Evolutionary conservation across 352 stramenopile species (phyloP), one percentile per base, ranked within the genome.

Genomic region (Phytophthora hibernalis): DNA sequence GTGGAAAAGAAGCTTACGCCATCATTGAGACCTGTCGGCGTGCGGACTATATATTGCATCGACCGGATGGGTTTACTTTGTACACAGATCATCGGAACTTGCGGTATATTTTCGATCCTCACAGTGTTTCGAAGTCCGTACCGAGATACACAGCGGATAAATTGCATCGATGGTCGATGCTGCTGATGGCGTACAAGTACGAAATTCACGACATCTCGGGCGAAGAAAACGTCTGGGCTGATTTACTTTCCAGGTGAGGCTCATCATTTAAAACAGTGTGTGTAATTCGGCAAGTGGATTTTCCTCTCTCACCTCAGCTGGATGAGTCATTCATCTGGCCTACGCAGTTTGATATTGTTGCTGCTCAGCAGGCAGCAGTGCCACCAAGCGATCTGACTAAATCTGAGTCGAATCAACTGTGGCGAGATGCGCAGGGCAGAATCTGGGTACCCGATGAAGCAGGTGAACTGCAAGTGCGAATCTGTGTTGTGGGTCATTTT

Each of bases 401-500:
- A 38, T 26, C 6, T n/a, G 10, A 4, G 1, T 24, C 22, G 2
- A 33, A 54, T 11, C 12, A 5, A 16, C 5, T 51, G 11, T 42
- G 15, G 35, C 16, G 2, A 24, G 33, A 56, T 38, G 20, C 31
- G 1, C 9, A 59, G 6, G 26, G 6, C 1, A 20, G 40, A 4
- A 59, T 66, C 16, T 60, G 58, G 49, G 59, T 66, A 6, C 58
- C 49, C 0, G 57, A 69, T 15, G 45, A 58, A 7, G 56, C 33
- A 9, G 30, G 20, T 1, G 54, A 52, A 8, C 9, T 80, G 51
- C 64, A 74, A 54, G n/a, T 74, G 8, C 59, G 72, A 5, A 20
- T 76, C 0, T 75, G 67, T 48, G 54, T 79, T 0, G 38, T 80
- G 0, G 72, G 60, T 0, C 69, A 79, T 33, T 72, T 66, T 2